A percentile compares a stretch with the other conserved stretches of the same genome.
Conservation (phyloP, 169 alveolate genomes). For the Plasmodium reichenowi region DNA sequence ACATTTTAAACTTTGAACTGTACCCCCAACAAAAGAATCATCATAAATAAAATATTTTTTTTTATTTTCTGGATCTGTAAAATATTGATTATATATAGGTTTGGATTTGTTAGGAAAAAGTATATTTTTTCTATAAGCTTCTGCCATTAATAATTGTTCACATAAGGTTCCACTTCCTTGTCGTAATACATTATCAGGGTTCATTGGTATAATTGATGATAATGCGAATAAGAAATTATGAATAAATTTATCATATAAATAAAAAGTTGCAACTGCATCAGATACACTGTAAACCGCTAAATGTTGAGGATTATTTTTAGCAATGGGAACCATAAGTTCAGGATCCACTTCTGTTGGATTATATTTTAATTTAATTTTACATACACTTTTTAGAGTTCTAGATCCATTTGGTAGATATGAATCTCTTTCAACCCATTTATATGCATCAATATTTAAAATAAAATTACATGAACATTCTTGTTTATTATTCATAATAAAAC, state of each 20-base stretch:
- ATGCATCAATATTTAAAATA: constrained; percentile 96
- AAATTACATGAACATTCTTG: constrained; percentile 90
- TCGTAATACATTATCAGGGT: constrained; percentile 97
- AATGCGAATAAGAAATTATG: constrained; percentile 98
- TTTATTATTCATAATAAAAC: constrained; percentile 84
- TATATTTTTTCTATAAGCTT: constrained; percentile 95
- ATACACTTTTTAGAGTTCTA: constrained; percentile 94
- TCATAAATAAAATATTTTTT: constrained; percentile 87
- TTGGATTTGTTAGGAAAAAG: constrained; percentile 97
- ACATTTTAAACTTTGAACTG: constrained; percentile 96
- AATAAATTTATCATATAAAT: constrained; percentile 96
- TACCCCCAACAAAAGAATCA: constrained; percentile 96
- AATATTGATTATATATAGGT: constrained; percentile 90
- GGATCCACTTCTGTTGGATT: constrained; percentile 99
- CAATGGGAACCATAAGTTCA: constrained; percentile 97
- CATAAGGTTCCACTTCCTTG: constrained; percentile 99
- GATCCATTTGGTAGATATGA: constrained; percentile 98
- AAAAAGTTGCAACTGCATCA: constrained; percentile 99
- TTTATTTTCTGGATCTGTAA: constrained; percentile 77
- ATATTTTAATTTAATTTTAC: constrained; percentile 97
- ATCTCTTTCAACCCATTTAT: constrained; percentile 99
- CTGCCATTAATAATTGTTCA: constrained; percentile 98
- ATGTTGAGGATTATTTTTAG: constrained; percentile 94
- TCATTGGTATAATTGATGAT: constrained; percentile 97
- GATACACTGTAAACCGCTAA: constrained; percentile 99